phyloP scores from a whole-genome alignment of 768 basidiomycete species.

The Leccinum ochraceum region DNA sequence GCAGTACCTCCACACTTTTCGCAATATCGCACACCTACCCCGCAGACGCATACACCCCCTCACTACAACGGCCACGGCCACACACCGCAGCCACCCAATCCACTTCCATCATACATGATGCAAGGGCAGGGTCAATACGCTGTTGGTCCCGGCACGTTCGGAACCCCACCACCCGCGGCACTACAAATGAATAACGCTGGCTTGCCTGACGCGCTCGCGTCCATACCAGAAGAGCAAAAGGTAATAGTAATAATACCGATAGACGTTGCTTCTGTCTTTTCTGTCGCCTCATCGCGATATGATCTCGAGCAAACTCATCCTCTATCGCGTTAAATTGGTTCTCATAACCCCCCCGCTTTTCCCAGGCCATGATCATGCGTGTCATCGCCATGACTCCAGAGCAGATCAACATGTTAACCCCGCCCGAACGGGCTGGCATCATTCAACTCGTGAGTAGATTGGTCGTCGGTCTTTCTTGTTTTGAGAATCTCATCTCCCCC shows the following conservation, averaged over 20 bases:
- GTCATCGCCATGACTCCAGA: slow-evolving; percentile 83
- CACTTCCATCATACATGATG: slow-evolving; percentile 16
- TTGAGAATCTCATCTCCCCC: too few species aligned
- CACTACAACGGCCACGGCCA: slow-evolving; percentile 32
- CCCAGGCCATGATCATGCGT: slow-evolving; percentile 71
- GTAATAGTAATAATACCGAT: slow-evolving; percentile 36
- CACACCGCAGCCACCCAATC: slow-evolving; percentile 28
- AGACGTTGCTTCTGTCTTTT: slow-evolving; percentile 7
- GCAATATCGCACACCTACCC: slow-evolving; percentile 38
- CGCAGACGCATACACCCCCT: slow-evolving; percentile 32
- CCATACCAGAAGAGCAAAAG: slow-evolving; percentile 71
- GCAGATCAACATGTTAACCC: slow-evolving; percentile 75
- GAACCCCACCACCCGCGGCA: slow-evolving; percentile 22
- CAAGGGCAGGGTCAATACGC: slow-evolving; percentile 24
- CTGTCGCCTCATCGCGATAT: slow-evolving; percentile 2
- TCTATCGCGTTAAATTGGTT: slow-evolving; percentile 8
- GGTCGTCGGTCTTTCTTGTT: background rate
- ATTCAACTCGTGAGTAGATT: slow-evolving; percentile 74
- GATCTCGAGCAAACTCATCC: background rate
- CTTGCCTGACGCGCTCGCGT: slow-evolving; percentile 55
- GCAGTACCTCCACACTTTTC: slow-evolving; percentile 48
- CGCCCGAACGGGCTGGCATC: slow-evolving; percentile 71
- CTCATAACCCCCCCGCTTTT: slow-evolving; percentile 8
- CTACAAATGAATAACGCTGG: slow-evolving; percentile 22
- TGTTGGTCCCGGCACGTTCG: slow-evolving; percentile 16